Base-by-base conservation (phyloP, 441 rosid genomes). In the Populus hybrid region DNA sequence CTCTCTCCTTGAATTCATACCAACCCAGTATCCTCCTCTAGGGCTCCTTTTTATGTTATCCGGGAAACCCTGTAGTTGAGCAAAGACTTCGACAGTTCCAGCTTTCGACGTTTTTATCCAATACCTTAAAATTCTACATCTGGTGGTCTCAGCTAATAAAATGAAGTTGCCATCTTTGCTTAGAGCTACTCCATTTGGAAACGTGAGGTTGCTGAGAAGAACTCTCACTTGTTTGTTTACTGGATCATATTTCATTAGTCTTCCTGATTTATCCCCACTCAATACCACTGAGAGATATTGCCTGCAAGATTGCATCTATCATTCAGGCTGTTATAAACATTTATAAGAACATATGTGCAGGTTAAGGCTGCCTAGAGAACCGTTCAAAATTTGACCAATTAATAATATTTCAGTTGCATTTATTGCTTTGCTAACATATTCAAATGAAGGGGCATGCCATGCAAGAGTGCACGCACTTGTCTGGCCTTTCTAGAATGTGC, bases 241-340 rank as follows among this genome's bases (percentile, higher is more conserved):
- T 77, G 83, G 77, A 6, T 91, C 84, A 23, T 90, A 90, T 82
- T 80, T 87, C 66, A 88, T 79, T 4, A 92, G 69, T 77, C 93
- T 89, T 21, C 93, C 94, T 7, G 80, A 77, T 64, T 8, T 87
- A n/a, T 88, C 93, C 3, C 83, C 87, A 4, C 69, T 77, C 3
- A 81, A 20, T 2, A 76, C 71, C 12, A 83, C 79, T 64, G 74
- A 24, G 16, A 82, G 31, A 40, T 78, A 82, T 3, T 82, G 50
- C 89, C 93, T 92, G 78, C 10, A 20, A 38, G 10, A 33, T 21
- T 21, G 20, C 6, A 45, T 24, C 2, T 1, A 36, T 11, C 23
- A 35, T 59, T 0, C 64, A 59, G 24, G 24, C 2, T 56, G n/a
- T n/a, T 0, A 2, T 56, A 20, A 59, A 59, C 23, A 40, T 40